Conservation (phyloP, 164 flowering plant species). For the Malania oleifera region DNA sequence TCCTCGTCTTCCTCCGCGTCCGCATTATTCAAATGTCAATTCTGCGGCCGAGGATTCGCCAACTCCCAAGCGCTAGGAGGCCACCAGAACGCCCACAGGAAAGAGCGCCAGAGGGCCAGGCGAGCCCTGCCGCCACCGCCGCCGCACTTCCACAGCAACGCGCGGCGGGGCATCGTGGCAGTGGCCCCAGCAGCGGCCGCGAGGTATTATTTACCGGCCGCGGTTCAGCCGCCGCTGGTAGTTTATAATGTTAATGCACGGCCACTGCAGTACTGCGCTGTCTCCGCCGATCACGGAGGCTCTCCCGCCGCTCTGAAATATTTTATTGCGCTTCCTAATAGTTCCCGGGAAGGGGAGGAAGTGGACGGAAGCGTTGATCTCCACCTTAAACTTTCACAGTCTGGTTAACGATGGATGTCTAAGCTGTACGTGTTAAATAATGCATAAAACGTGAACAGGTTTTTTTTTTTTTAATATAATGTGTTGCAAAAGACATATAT, state of each 20-base stretch:
- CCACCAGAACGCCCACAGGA: conserved; percentile 41
- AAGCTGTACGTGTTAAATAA: too few relatives aligned
- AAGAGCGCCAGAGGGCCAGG: conserved; percentile 30
- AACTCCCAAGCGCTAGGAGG: conserved; percentile 42
- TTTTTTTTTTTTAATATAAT: too few relatives aligned
- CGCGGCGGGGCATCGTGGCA: too few relatives aligned
- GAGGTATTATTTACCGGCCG: too few relatives aligned
- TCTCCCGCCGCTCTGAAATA: background rate
- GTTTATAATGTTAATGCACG: background rate
- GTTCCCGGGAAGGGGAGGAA: background rate
- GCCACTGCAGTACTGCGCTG: conserved; percentile 9
- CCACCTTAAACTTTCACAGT: conserved; percentile 23
- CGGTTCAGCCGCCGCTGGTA: too few relatives aligned
- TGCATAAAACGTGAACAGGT: too few relatives aligned
- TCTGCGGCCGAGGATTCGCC: conserved; percentile 28
- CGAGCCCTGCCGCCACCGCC: conserved; percentile 12
- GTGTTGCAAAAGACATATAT: too few relatives aligned
- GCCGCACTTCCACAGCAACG: background rate
- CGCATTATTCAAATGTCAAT: conserved; percentile 33
- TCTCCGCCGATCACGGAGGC: background rate
- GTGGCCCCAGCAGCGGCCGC: too few relatives aligned
- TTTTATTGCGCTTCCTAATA: too few relatives aligned
- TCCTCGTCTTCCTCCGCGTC: too few relatives aligned
- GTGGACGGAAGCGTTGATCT: conserved; percentile 20
- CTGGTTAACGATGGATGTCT: too few relatives aligned